Conservation (phyloP, 1,139 yeast genomes). For the Candida frijolesensis region DNA sequence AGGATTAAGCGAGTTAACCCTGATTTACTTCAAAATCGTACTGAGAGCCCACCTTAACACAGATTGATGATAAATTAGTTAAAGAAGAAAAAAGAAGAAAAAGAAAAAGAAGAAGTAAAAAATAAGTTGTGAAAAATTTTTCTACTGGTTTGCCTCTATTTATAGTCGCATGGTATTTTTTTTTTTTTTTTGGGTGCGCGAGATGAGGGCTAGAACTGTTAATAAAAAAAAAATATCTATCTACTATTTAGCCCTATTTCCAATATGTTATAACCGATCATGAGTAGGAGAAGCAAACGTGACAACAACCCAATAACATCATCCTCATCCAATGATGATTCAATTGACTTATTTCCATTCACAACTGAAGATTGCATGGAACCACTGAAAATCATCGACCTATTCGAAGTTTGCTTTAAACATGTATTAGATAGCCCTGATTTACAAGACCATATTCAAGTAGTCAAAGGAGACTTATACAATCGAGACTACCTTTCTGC, state of each 20-base stretch:
- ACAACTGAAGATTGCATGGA: slow-evolving; percentile 30
- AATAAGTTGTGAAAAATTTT: slow-evolving; percentile 9
- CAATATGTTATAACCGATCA: not conserved
- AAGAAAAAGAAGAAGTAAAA: slow-evolving; percentile 7
- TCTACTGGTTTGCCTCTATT: slow-evolving; percentile 2
- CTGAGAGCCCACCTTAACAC: slow-evolving; percentile 53
- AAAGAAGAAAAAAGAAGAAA: slow-evolving; percentile 14
- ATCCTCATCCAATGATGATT: slow-evolving; percentile 1
- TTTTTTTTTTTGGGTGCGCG: not conserved
- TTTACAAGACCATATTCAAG: slow-evolving; percentile 54
- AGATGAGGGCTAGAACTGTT: not conserved
- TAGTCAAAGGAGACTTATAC: slow-evolving; percentile 68
- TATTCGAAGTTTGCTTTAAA: slow-evolving; percentile 51
- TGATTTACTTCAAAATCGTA: slow-evolving; percentile 14
- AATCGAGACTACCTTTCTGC: slow-evolving; percentile 72
- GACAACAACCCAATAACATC: slow-evolving; percentile 11
- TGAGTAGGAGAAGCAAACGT: slow-evolving; percentile 4
- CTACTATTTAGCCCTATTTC: too few species aligned
- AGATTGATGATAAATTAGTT: slow-evolving; percentile 42
- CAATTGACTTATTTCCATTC: slow-evolving; percentile 30
- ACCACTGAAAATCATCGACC: slow-evolving; percentile 44
- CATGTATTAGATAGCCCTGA: slow-evolving; percentile 48
- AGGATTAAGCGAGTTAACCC: slow-evolving; percentile 15
- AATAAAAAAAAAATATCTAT: too few species aligned
- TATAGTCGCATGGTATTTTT: not conserved